phyloP scores from a whole-genome alignment of 192 early-diverging fungal species.

The Geranomyces variabilis region DNA sequence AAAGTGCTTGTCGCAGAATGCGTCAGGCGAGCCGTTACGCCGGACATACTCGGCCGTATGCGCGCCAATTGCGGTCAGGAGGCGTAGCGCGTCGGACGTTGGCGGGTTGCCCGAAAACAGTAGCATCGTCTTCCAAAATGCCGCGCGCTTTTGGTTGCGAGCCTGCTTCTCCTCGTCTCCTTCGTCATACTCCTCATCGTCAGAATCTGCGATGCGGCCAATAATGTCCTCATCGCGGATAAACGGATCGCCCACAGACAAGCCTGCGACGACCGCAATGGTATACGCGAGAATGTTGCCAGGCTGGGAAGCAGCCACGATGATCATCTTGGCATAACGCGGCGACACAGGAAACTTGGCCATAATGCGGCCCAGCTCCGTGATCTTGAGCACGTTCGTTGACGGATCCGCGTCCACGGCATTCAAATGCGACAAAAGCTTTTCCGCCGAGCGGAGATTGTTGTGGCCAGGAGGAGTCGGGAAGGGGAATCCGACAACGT shows the following conservation, averaged over 20 bases:
- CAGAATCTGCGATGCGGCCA: conserved; percentile 35
- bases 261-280: conserved; percentile 86
- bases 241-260: conserved; percentile 95
- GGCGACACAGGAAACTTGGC: conserved; percentile 90
- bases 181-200: conserved; percentile 52
- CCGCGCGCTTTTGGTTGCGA: conserved; percentile 61
- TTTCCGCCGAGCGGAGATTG: conserved; percentile 79
- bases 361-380: conserved; percentile 85
- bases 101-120: conserved; percentile 75
- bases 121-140: conserved; percentile 73
- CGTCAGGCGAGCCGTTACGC: conserved; percentile 55
- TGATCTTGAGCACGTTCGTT: conserved; percentile 63
- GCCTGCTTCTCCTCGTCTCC: conserved; percentile 60
- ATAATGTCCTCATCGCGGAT: conserved; percentile 60
- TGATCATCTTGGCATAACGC: conserved; percentile 89
- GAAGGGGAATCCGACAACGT: conserved; percentile 96
- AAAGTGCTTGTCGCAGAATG: conserved; percentile 82
- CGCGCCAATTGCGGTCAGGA: conserved; percentile 88
- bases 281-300: conserved; percentile 80
- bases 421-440: conserved; percentile 74
- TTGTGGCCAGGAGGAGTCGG: conserved; percentile 85
- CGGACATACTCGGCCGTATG: conserved; percentile 56
- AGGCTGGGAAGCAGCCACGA: conserved; percentile 81
- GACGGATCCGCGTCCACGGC: conserved; percentile 65
- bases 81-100: conserved; percentile 82